phyloP scores from a whole-genome alignment of 805 yeast species.

The Sugiyamaella valdiviana region DNA sequence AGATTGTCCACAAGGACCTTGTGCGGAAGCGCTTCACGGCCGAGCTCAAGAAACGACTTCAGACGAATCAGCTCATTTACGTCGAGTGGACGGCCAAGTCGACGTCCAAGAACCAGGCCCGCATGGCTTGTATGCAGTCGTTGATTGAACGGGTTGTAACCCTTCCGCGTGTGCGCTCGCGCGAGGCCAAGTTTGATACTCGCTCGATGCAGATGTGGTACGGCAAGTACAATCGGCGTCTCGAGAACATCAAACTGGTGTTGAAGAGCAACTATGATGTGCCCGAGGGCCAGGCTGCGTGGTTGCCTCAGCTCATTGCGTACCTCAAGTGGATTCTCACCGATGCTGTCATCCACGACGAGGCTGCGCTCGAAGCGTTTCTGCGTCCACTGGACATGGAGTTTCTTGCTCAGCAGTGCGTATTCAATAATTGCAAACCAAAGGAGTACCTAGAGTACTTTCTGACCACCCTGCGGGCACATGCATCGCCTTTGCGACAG shows the following conservation, averaged over 20 bases:
- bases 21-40: constrained; percentile 9
- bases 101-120: constrained; percentile 4
- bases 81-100: constrained; percentile 6
- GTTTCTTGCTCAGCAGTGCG: constrained; percentile 14
- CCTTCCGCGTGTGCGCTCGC: constrained; percentile 10
- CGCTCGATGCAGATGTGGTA: constrained; percentile 8
- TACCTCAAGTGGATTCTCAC: constrained; percentile 7
- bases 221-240: constrained; percentile 6
- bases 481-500: neutral
- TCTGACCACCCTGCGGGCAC: constrained; percentile 1
- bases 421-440: constrained; percentile 12
- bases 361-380: constrained; percentile 5
- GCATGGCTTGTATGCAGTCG: constrained; percentile 10
- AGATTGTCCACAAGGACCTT: constrained; percentile 11
- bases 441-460: constrained; percentile 7
- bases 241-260: neutral
- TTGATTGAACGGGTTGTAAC: constrained; percentile 2
- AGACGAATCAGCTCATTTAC: constrained; percentile 5
- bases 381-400: constrained; percentile 15
- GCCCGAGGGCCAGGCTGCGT: constrained; percentile 7
- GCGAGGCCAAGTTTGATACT: constrained; percentile 15
- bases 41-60: constrained; percentile 6
- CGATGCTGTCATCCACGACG: constrained; percentile 8
- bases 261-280: constrained; percentile 3
- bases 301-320: constrained; percentile 16